These are phyloP conservation scores for Aspergillus homomorphus DNA, from an alignment of 495 filamentous ascomycete genomes.

Conservation along the genomic window DNA sequence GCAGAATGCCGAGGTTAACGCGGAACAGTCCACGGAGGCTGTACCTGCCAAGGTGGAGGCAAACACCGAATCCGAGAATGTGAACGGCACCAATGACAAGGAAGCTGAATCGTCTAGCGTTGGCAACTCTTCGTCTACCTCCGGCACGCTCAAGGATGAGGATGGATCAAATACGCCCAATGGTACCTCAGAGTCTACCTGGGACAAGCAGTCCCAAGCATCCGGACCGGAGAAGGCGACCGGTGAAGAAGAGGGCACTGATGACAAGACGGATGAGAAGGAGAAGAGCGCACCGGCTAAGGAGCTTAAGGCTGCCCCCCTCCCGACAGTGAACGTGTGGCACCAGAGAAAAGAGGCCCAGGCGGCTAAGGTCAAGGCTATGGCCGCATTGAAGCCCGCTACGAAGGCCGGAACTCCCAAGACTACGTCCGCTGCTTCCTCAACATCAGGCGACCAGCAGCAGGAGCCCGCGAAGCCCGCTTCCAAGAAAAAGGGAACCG, in stretches of 20 bases:
- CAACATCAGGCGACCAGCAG: slow-evolving; percentile 32
- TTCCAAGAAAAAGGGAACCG: slow-evolving; percentile 46
- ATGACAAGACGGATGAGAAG: slow-evolving; percentile 41
- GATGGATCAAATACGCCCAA: slow-evolving; percentile 65
- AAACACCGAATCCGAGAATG: slow-evolving; percentile 28
- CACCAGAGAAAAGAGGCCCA: slow-evolving; percentile 66
- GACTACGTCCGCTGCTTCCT: slow-evolving; percentile 30
- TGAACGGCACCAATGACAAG: slow-evolving; percentile 23
- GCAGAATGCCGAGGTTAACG: slow-evolving; percentile 16
- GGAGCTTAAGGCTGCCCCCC: slow-evolving; percentile 73
- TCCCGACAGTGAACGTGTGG: slow-evolving; percentile 85
- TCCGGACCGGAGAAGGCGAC: slow-evolving; percentile 43
- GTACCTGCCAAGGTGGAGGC: slow-evolving; percentile 27
- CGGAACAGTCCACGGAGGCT: slow-evolving; percentile 19
- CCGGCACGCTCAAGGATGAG: slow-evolving; percentile 66
- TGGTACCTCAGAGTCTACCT: slow-evolving; percentile 58
- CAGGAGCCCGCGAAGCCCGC: slow-evolving; percentile 44
- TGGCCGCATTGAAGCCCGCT: slow-evolving; percentile 29
- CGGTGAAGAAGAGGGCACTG: slow-evolving; percentile 28
- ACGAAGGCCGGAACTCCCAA: slow-evolving; percentile 35
- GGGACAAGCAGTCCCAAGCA: slow-evolving; percentile 64
- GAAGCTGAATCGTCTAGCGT: slow-evolving; percentile 59
- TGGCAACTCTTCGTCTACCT: slow-evolving; percentile 53
- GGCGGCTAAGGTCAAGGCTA: slow-evolving; percentile 62
- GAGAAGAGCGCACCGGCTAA: slow-evolving; percentile 55